Percentiles rank a stretch among this genome's conserved stretches.
phyloP scores from a whole-genome alignment of 2,329 filamentous ascomycete genomes.

The Ophiostoma australiae region DNA sequence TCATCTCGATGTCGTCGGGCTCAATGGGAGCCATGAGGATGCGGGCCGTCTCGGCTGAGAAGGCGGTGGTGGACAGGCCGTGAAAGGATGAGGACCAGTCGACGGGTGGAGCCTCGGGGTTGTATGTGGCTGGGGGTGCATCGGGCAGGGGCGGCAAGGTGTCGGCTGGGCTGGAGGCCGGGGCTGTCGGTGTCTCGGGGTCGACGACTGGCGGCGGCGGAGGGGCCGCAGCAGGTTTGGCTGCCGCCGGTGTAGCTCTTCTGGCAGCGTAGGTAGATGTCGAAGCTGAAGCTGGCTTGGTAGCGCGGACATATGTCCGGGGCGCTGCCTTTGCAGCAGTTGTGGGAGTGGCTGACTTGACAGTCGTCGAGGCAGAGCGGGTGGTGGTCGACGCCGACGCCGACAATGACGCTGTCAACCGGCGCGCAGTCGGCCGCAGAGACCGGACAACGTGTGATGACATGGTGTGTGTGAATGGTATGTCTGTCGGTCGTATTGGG shows the following conservation, averaged over 20 bases:
- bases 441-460: slow-evolving; percentile 12
- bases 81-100: slow-evolving; percentile 85
- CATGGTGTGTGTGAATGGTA: slow-evolving; percentile 9
- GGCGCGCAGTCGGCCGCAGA: slow-evolving; percentile 5
- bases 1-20: slow-evolving; percentile 82
- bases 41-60: slow-evolving; percentile 63
- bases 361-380: slow-evolving; percentile 1
- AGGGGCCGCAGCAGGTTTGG: not conserved
- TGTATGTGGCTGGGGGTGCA: slow-evolving; percentile 2
- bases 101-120: slow-evolving; percentile 32
- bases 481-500: not conserved
- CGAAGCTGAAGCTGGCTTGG: not conserved
- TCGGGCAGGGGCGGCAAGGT: not conserved
- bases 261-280: not conserved
- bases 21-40: slow-evolving; percentile 64
- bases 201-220: not conserved
- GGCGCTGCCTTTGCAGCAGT: not conserved
- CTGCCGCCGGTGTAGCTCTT: not conserved
- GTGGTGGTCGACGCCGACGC: not conserved
- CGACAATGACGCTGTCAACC: not conserved
- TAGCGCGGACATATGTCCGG: not conserved
- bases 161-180: not conserved
- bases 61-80: slow-evolving; percentile 66
- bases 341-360: not conserved
- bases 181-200: not conserved